phyloP scores from a whole-genome alignment of 2,329 filamentous ascomycete species.

The Pseudogymnoascus sp. region DNA sequence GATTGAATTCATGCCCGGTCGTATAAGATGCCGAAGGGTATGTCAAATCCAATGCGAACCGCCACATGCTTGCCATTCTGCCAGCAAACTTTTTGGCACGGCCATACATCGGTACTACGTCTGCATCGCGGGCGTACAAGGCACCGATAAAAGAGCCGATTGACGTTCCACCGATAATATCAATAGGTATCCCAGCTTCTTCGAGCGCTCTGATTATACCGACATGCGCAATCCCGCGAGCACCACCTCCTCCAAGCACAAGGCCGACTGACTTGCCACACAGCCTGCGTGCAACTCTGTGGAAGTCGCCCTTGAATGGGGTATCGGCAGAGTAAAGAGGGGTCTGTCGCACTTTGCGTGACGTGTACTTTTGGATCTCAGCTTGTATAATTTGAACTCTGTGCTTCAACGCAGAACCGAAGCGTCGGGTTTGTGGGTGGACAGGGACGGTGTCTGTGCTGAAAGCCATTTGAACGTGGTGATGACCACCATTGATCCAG shows the following conservation, averaged over 20 bases:
- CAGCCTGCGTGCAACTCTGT: conserved; percentile 78
- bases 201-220: conserved; percentile 93
- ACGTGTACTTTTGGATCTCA: conserved; percentile 97
- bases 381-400: conserved; percentile 90
- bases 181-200: conserved; percentile 92
- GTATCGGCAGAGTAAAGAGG: conserved; percentile 87
- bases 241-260: conserved; percentile 88
- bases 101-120: conserved; percentile 94
- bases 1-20: conserved; percentile 97
- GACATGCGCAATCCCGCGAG: conserved; percentile 83
- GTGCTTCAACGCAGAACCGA: conserved; percentile 82
- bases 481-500: conserved; percentile 97
- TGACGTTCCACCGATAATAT: conserved; percentile 90
- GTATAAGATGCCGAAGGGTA: conserved; percentile 97
- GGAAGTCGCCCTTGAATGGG: conserved; percentile 93
- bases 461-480: conserved; percentile 94
- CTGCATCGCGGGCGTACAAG: conserved; percentile 90
- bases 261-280: conserved; percentile 93
- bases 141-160: conserved; percentile 95
- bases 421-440: conserved; percentile 65
- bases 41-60: conserved; percentile 92
- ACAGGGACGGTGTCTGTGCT: conserved; percentile 68
- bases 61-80: conserved; percentile 98
- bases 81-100: conserved; percentile 95
- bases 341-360: conserved; percentile 78